These are phyloP conservation scores for Ascochyta koolunga DNA, from an alignment of 2,329 filamentous ascomycete species.

Conservation along the genomic window DNA sequence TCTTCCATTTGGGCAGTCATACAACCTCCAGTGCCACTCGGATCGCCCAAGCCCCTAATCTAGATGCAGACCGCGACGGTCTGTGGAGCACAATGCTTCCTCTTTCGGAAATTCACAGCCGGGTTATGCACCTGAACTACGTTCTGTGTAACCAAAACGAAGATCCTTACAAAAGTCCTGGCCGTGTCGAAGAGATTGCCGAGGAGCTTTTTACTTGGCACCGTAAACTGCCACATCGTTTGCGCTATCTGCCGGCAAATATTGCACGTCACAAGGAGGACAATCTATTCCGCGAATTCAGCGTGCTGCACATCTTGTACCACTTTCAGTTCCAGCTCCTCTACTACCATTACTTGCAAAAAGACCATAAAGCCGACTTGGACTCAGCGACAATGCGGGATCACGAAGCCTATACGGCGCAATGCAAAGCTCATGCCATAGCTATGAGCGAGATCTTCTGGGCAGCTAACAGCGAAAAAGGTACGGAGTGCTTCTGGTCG, in stretches of 20 bases:
- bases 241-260: not conserved
- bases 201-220: slow-evolving; percentile 7
- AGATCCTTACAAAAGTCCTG: not conserved
- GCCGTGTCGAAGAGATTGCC: slow-evolving; percentile 6
- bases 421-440: slow-evolving; percentile 6
- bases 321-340: slow-evolving; percentile 10
- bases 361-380: not conserved
- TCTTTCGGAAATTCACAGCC: slow-evolving; percentile 10
- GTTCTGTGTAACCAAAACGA: slow-evolving; percentile 2
- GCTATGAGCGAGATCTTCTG: slow-evolving; percentile 8
- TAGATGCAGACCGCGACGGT: not conserved
- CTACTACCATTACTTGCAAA: slow-evolving; percentile 11
- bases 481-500: slow-evolving; percentile 10
- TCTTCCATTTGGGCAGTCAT: not conserved
- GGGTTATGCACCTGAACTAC: slow-evolving; percentile 9
- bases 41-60: not conserved
- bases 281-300: slow-evolving; percentile 3
- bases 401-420: not conserved
- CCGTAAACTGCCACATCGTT: not conserved
- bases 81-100: slow-evolving; percentile 12
- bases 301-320: slow-evolving; percentile 6
- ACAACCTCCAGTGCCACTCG: not conserved
- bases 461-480: not conserved
- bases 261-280: slow-evolving; percentile 7
- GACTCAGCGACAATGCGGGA: not conserved